These are phyloP conservation scores for Pseudohalonectria lignicola DNA, from an alignment of 2,329 filamentous ascomycete genomes.

Conservation along the genomic window DNA sequence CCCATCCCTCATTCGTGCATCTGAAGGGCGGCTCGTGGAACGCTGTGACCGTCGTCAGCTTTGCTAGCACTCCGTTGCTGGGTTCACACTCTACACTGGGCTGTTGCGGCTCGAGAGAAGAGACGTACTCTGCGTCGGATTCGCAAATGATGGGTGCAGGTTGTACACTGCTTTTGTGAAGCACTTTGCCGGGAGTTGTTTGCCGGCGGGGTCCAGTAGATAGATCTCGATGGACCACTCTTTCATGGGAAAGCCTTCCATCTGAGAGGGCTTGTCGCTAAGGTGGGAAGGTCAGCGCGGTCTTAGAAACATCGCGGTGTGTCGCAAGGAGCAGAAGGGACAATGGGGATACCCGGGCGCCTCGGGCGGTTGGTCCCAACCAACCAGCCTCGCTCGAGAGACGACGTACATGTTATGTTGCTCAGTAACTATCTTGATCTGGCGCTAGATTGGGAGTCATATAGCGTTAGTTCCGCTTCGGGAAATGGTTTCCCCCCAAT, in stretches of 20 bases:
- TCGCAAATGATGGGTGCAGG: conserved; percentile 87
- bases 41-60: conserved; percentile 30
- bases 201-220: conserved; percentile 75
- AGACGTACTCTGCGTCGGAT: conserved; percentile 67
- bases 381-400: too few relatives aligned
- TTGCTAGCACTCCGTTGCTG: too few relatives aligned
- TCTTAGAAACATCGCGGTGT: too few relatives aligned
- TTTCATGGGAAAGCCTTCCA: conserved; percentile 86
- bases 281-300: too few relatives aligned
- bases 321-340: neutral
- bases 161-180: conserved; percentile 92
- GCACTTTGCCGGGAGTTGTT: conserved; percentile 69
- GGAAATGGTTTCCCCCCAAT: too few relatives aligned
- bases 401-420: conserved; percentile 72
- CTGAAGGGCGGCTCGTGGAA: conserved; percentile 79
- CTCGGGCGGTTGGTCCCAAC: too few relatives aligned
- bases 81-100: too few relatives aligned
- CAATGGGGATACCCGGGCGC: neutral
- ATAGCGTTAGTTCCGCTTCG: too few relatives aligned
- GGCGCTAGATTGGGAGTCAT: conserved; percentile 60
- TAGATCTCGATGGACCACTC: conserved; percentile 83
- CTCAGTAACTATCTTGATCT: conserved; percentile 86
- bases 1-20: conserved; percentile 93
- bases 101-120: too few relatives aligned
- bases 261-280: conserved; percentile 68